Evolutionary conservation across 495 filamentous ascomycete genomes (phyloP).

Genomic region (Tricharina praecox): DNA sequence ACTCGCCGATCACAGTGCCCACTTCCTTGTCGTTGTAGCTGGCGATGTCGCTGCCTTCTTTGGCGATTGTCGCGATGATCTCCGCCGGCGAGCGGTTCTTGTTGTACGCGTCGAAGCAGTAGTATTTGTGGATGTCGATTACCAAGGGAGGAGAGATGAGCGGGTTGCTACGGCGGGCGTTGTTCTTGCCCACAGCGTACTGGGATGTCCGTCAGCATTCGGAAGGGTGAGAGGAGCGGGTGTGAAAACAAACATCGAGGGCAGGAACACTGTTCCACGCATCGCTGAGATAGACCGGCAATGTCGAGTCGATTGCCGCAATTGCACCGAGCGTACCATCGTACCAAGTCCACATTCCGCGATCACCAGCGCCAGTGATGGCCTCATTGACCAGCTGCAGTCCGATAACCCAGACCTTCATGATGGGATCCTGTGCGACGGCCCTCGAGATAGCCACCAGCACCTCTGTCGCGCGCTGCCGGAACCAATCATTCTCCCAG

Average conservation of each 20-base stretch:
- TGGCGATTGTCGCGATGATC: constrained; percentile 30
- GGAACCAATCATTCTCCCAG: constrained; percentile 29
- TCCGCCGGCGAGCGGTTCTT: constrained; percentile 31
- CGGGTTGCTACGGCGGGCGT: neutral
- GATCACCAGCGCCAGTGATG: constrained; percentile 25
- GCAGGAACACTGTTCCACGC: constrained; percentile 33
- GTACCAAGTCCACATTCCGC: constrained; percentile 39
- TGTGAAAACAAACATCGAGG: constrained; percentile 24
- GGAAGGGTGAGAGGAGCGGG: neutral
- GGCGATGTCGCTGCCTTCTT: constrained; percentile 29
- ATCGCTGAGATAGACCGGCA: constrained; percentile 41
- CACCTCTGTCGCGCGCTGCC: constrained; percentile 29
- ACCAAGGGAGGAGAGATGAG: constrained; percentile 28
- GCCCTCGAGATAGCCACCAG: constrained; percentile 33
- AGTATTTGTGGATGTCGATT: constrained; percentile 41
- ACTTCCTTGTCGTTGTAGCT: constrained; percentile 32
- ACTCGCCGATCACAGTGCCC: constrained; percentile 35
- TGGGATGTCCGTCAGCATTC: constrained; percentile 13
- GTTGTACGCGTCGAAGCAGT: constrained; percentile 34
- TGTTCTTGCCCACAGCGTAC: constrained; percentile 22
- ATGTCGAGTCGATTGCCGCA: constrained; percentile 29
- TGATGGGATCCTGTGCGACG: constrained; percentile 24
- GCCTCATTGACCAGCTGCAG: constrained; percentile 40
- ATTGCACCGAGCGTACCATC: constrained; percentile 32
- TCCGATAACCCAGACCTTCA: constrained; percentile 31